Evolutionary conservation across 2,329 filamentous ascomycete species (phyloP), one percentile per base, ranked within the genome.

Genomic region (Alternaria postmessia): DNA sequence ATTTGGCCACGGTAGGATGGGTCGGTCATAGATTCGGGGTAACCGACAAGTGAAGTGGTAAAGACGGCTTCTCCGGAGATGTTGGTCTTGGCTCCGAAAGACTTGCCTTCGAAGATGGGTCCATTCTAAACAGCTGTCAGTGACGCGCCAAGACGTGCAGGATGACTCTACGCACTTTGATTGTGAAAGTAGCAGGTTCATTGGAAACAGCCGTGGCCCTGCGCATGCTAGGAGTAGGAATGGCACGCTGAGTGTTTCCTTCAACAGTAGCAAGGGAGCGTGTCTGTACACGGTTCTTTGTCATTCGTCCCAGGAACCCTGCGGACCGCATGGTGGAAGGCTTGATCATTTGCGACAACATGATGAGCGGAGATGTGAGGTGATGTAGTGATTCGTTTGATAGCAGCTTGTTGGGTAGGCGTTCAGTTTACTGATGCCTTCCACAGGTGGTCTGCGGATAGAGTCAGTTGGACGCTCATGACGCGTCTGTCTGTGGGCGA

Each of bases 41-140:
- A 99, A 74, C 95, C 95, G 61, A 99, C 95, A 57, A 98, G 89
- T 24, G 94, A 97, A 62, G 95, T 98, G 64, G 95, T 98, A 85
- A 99, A 99, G 79, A 98, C 95, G 46, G 95, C 95, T 84, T 99
- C 95, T 71, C 95, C 95, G 65, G 94, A 97, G 78, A 98, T 92
- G 86, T 97, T 99, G 79, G 91, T 88, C 80, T 96, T 95, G 76
- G 95, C 95, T 74, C 95, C 95, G 74, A 98, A 99, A 61, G 94
- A 96, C 78, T 92, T 97, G 78, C 95, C 95, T 73, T 93, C 92
- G 85, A 97, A 98, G 76, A 98, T 90, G 44, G 95, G 95, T 63
- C 95, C 95, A 83, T 97, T 93, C 89, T 93, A 75, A 61, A 51
- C 48, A 53, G 63, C 51, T 62, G 69, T 79, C 53, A 79, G 75